Base-by-base conservation (phyloP, 164 flowering plant species). In the Buxus sempervirens region DNA sequence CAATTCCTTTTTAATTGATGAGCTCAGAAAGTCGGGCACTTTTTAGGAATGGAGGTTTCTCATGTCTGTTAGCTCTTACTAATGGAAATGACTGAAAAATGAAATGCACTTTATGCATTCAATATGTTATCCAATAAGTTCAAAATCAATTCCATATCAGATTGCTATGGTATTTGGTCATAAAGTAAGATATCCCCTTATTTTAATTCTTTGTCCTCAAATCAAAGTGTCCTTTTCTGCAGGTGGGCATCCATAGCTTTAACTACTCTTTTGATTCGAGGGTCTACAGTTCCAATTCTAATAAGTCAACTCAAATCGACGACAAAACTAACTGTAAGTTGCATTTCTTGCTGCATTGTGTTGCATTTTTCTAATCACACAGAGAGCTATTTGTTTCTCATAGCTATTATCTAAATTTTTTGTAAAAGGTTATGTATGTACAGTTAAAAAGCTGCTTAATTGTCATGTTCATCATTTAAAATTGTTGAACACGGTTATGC, bases 241-340 rank as follows among this genome's bases (percentile, higher is more conserved):
- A 96, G 98, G 99, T 90, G 97, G 96, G 95, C 88, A 20, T 79
- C 96, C 48, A 93, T 96, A 63, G 86, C 81, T 60, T 54, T 84
- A 59, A 82, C 95, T 49, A 91, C 96, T 42, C 16, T 96, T 67
- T 23, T 96, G 76, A 91, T 96, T 75, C 87, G 98, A 71, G 67
- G 73, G 21, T 76, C 80, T 10, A 84, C 90, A 41, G 58, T 85
- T 76, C 99, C 99, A 1, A 69, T 96, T 69, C 72, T 88, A 38
- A 80, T 93, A 54, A 81, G 87, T 84, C 91, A 85, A 70, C 82
- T 93, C 20, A 90, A 88, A 79, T 74, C 91, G 24, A 88, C 90
- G 62, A 49, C 95, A 55, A 88, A 89, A 67, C 79, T 88, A 1
- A 76, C 86, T 64, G 97, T 92, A 81, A 76, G 87, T 70, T 77